Evolutionary conservation across 768 basidiomycete species (phyloP).

Genomic region (Russula virescens): DNA sequence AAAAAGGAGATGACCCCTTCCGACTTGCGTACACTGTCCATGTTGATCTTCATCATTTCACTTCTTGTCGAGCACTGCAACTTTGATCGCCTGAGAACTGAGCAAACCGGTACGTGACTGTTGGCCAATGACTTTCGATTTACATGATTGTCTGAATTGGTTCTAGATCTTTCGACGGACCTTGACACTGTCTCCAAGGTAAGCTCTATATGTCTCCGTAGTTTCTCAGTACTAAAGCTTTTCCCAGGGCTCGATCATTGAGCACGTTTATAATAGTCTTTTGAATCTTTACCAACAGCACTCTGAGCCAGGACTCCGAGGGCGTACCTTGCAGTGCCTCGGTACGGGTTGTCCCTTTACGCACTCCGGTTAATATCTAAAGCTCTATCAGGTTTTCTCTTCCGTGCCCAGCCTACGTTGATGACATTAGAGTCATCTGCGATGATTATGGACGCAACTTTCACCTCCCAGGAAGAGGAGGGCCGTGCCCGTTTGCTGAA

Average conservation of each 20-base stretch:
- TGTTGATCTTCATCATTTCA: constrained; percentile 80
- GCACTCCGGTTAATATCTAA: constrained; percentile 1
- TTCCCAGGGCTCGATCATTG: constrained; percentile 64
- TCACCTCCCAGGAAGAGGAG: constrained; percentile 67
- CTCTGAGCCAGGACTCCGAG: constrained; percentile 49
- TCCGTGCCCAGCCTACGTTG: constrained; percentile 84
- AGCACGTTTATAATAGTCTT: constrained; percentile 73
- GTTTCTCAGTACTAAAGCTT: not conserved
- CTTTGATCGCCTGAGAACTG: constrained; percentile 69
- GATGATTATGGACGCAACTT: constrained; percentile 85
- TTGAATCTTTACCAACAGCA: constrained; percentile 69
- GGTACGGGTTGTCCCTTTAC: constrained; percentile 43
- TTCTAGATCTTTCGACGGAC: constrained; percentile 18
- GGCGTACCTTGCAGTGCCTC: constrained; percentile 78
- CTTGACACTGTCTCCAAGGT: constrained; percentile 24
- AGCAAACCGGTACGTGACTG: constrained; percentile 48
- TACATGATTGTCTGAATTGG: not conserved
- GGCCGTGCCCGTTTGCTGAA: constrained; percentile 67
- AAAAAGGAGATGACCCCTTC: constrained; percentile 41
- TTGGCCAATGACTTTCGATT: not conserved
- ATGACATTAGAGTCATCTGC: constrained; percentile 81
- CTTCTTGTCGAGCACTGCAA: constrained; percentile 85
- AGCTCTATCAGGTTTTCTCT: constrained; percentile 65
- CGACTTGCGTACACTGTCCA: constrained; percentile 52
- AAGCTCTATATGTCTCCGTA: not conserved